Conservation (phyloP, 345 rosid genomes). For the Viola odorata region DNA sequence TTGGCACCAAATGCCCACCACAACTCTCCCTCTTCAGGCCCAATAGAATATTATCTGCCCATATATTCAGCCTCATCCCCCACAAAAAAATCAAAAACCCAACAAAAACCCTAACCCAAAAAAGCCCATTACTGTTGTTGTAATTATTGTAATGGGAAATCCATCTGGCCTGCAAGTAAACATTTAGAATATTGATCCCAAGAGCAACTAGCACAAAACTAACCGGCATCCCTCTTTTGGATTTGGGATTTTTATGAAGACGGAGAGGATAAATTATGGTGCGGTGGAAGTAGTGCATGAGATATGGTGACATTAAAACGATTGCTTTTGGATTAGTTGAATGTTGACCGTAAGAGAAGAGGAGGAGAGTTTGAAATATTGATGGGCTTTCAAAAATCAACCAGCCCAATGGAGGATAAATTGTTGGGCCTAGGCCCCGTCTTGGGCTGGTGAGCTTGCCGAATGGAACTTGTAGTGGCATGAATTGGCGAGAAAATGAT, state of each 20-base stretch:
- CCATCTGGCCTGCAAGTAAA: conserved; percentile 72
- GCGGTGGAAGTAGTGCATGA: conserved; percentile 81
- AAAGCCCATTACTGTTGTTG: too few relatives aligned
- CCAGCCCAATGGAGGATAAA: too few relatives aligned
- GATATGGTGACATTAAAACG: conserved; percentile 52
- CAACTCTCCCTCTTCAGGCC: conserved; percentile 56
- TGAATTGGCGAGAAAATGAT: too few relatives aligned
- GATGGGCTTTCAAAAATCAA: too few relatives aligned
- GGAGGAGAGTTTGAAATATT: conserved; percentile 55
- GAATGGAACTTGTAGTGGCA: too few relatives aligned
- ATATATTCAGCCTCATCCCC: conserved; percentile 69
- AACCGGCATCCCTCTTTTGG: conserved; percentile 38
- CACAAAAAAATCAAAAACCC: conserved; percentile 45
- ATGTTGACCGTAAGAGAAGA: conserved; percentile 67
- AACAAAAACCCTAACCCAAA: too few relatives aligned
- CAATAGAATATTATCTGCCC: conserved; percentile 61
- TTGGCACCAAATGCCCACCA: conserved; percentile 68
- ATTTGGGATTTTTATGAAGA: conserved; percentile 24
- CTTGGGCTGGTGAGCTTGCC: too few relatives aligned
- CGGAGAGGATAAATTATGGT: conserved; percentile 79
- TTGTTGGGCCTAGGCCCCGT: too few relatives aligned
- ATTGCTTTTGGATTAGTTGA: conserved; percentile 48
- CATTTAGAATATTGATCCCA: conserved; percentile 58
- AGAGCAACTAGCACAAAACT: conserved; percentile 57
- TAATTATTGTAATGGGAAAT: conserved; percentile 69